These are phyloP conservation scores for Podaxis sp. DNA, from an alignment of 768 basidiomycete species.

Conservation along the genomic window DNA sequence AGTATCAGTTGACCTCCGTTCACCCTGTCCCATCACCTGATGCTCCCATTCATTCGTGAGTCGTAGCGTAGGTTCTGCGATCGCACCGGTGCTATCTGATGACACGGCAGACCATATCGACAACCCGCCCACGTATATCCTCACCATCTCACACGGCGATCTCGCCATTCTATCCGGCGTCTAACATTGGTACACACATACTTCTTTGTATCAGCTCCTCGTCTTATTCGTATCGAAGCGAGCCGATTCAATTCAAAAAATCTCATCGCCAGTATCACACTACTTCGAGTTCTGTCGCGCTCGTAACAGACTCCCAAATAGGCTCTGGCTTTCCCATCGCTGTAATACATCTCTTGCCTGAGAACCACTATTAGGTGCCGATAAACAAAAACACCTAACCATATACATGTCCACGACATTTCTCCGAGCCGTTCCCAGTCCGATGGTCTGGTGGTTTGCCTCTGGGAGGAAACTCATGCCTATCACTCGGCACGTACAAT, in stretches of 20 bases:
- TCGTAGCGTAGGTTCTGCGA: neutral
- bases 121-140: neutral
- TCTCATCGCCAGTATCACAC: slow-evolving; percentile 4
- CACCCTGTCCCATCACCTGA: neutral
- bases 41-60: neutral
- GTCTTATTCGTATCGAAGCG: neutral
- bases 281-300: neutral
- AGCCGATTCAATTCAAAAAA: neutral
- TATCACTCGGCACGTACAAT: neutral
- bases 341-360: neutral
- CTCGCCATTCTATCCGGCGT: neutral
- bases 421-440: slow-evolving; percentile 8
- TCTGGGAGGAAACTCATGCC: neutral
- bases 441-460: neutral
- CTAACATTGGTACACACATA: neutral
- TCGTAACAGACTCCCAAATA: neutral
- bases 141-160: neutral
- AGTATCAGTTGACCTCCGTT: slow-evolving; percentile 3
- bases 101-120: neutral
- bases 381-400: slow-evolving; percentile 2
- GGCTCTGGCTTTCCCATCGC: slow-evolving; percentile 1
- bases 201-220: slow-evolving; percentile 1
- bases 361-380: neutral
- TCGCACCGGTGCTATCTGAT: neutral
- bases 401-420: slow-evolving; percentile 1